phyloP scores from a whole-genome alignment of 352 stramenopile genomes.

The Globisporangium cystogenes region DNA sequence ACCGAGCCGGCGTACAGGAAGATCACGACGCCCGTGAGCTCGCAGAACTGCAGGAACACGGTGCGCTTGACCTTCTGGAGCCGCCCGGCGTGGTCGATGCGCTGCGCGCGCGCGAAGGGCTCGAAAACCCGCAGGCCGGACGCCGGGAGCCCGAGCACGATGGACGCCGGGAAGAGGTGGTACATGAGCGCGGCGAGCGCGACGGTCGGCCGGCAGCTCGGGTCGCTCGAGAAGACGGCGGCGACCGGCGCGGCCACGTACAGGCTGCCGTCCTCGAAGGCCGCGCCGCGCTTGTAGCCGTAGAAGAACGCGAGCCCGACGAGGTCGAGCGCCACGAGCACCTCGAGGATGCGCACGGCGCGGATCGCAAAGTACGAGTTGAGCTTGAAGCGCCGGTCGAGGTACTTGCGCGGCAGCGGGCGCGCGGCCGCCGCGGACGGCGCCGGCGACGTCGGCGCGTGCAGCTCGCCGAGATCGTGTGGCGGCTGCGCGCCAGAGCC shows the following conservation, averaged over 20 bases:
- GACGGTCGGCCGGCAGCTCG: slow-evolving; percentile 40
- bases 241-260: slow-evolving; percentile 41
- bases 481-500: not conserved
- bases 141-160: slow-evolving; percentile 58
- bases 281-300: slow-evolving; percentile 24
- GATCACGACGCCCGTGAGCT: slow-evolving; percentile 54
- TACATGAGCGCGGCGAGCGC: slow-evolving; percentile 64
- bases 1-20: slow-evolving; percentile 30
- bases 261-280: slow-evolving; percentile 26
- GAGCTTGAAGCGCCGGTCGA: slow-evolving; percentile 55
- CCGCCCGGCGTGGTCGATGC: slow-evolving; percentile 40
- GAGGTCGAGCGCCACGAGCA: slow-evolving; percentile 53
- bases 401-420: slow-evolving; percentile 29
- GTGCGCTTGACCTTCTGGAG: slow-evolving; percentile 80
- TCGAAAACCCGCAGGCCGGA: slow-evolving; percentile 64
- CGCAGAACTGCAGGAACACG: slow-evolving; percentile 69
- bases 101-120: slow-evolving; percentile 25
- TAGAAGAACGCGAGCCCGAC: slow-evolving; percentile 61
- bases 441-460: not conserved
- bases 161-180: slow-evolving; percentile 53
- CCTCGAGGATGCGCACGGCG: slow-evolving; percentile 49
- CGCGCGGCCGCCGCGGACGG: slow-evolving; percentile 5
- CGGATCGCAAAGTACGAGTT: slow-evolving; percentile 82
- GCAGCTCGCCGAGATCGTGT: not conserved
- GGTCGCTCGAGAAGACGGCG: slow-evolving; percentile 30